phyloP scores from a whole-genome alignment of 176 grass and related monocot genomes.

The Juncus effusus region DNA sequence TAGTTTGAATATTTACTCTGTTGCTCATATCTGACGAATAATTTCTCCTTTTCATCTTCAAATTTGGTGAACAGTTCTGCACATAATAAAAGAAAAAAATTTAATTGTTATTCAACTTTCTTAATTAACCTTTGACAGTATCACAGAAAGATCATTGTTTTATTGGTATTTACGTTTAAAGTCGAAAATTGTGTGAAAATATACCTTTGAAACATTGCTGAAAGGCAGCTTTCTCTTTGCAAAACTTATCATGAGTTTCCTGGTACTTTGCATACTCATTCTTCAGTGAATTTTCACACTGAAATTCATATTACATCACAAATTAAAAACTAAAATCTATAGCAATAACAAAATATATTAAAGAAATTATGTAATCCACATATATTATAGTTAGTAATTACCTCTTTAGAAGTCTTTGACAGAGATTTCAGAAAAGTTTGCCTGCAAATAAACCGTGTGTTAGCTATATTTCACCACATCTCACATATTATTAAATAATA shows the following conservation, averaged over 20 bases:
- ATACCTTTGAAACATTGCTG: conserved; percentile 82
- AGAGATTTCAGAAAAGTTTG: conserved; percentile 77
- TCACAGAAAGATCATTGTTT: no score
- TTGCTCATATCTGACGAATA: conserved; percentile 67
- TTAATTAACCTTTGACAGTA: neutral
- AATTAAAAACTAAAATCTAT: conserved; percentile 6
- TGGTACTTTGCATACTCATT: conserved; percentile 75
- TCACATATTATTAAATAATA: conserved; percentile 6
- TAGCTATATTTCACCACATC: conserved; percentile 15
- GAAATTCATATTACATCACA: conserved; percentile 14
- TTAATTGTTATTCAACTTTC: neutral
- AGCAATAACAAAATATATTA: conserved; percentile 16
- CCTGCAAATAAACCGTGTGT: conserved; percentile 33
- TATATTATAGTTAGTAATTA: conserved; percentile 4
- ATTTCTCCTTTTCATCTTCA: conserved; percentile 89
- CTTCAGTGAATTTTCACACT: conserved; percentile 85
- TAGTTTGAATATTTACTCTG: conserved; percentile 47
- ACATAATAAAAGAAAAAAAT: conserved; percentile 17
- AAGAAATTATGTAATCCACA: no score
- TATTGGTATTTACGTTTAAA: conserved; percentile 4
- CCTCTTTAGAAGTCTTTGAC: conserved; percentile 86
- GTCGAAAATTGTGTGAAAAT: neutral
- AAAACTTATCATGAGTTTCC: conserved; percentile 71
- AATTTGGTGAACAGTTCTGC: conserved; percentile 85
- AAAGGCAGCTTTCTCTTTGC: conserved; percentile 70